Conservation (phyloP, 1,284 basidiomycete species). For the Sporisorium iseilematis-ciliati region DNA sequence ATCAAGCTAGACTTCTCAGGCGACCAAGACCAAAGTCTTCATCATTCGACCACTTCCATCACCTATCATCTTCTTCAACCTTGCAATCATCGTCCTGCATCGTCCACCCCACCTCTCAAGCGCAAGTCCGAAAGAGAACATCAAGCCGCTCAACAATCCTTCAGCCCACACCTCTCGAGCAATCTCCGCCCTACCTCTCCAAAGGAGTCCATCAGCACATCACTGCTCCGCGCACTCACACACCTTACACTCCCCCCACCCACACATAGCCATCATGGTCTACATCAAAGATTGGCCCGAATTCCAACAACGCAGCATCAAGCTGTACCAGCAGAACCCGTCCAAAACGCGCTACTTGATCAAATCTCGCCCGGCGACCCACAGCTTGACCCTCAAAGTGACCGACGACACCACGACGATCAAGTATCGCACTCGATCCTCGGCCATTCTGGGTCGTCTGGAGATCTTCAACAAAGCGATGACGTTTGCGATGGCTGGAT, state of each 20-base stretch:
- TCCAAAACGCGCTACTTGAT: conserved; percentile 57
- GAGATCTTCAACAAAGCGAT: conserved; percentile 86
- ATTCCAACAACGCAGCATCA: conserved; percentile 57
- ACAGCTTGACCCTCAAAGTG: conserved; percentile 60
- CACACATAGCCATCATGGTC: conserved; percentile 38
- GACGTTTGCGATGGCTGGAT: conserved; percentile 79
- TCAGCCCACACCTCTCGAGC: neutral
- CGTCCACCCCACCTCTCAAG: conserved; percentile 2
- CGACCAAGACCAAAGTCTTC: conserved; percentile 3
- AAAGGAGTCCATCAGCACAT: too few species aligned
- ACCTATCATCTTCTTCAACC: neutral
- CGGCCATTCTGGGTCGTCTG: conserved; percentile 92
- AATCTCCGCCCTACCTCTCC: neutral
- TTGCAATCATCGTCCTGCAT: neutral
- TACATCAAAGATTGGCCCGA: conserved; percentile 62
- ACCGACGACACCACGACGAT: conserved; percentile 71
- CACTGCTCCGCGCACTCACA: neutral
- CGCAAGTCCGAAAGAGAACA: too few species aligned
- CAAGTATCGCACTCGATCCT: conserved; percentile 92
- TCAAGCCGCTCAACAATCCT: neutral
- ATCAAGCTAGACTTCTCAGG: conserved; percentile 15
- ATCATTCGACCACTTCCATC: too few species aligned
- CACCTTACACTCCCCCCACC: neutral
- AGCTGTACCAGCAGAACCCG: conserved; percentile 50
- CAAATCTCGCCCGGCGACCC: conserved; percentile 51